Conservation (phyloP, 352 stramenopile species). For the Phytophthora palmivora region DNA sequence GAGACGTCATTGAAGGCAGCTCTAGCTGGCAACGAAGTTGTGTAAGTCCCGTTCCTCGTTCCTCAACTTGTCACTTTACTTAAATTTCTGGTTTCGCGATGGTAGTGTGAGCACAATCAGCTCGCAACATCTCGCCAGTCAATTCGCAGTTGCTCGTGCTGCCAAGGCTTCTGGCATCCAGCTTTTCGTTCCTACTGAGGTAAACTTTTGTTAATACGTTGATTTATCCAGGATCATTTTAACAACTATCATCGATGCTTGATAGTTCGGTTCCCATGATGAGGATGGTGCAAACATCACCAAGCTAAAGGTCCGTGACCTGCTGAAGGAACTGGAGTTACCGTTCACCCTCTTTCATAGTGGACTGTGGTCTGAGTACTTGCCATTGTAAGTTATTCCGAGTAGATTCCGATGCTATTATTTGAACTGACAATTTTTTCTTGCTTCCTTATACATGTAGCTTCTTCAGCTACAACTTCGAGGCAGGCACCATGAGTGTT, state of each 20-base stretch:
- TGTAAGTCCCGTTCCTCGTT: slow-evolving; percentile 11
- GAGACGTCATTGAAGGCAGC: slow-evolving; percentile 21
- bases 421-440: too few species aligned
- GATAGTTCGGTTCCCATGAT: not conserved
- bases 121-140: slow-evolving; percentile 4
- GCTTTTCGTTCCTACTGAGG: slow-evolving; percentile 35
- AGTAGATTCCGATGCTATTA: too few species aligned
- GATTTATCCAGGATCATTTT: too few species aligned
- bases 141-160: slow-evolving; percentile 18
- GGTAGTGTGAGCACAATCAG: slow-evolving; percentile 19
- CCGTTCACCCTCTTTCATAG: slow-evolving; percentile 31
- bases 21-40: slow-evolving; percentile 22
- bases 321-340: slow-evolving; percentile 35
- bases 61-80: not conserved
- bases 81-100: too few species aligned
- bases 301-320: slow-evolving; percentile 28
- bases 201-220: not conserved
- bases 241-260: not conserved
- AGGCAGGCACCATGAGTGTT: slow-evolving; percentile 15
- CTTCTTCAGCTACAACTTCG: slow-evolving; percentile 30
- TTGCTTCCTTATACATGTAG: not conserved
- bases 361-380: slow-evolving; percentile 29
- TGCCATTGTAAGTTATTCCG: not conserved
- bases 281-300: slow-evolving; percentile 22
- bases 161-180: slow-evolving; percentile 26